These are phyloP conservation scores for Orbilia oligospora DNA, from an alignment of 2,329 filamentous ascomycete genomes.

Conservation along the genomic window DNA sequence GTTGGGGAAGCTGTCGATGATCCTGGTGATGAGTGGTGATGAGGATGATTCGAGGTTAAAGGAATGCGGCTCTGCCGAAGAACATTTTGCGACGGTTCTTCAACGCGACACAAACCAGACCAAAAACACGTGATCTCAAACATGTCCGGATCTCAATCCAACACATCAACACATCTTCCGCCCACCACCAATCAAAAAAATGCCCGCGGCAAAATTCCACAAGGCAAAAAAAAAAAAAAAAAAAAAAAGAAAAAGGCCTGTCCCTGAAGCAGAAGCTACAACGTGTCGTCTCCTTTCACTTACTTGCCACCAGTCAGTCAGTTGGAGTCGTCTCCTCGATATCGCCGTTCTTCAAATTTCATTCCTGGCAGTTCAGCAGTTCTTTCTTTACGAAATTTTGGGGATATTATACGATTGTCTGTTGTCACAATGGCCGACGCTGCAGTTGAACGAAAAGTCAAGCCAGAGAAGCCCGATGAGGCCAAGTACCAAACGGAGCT, in stretches of 20 bases:
- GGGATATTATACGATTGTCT: conserved; percentile 61
- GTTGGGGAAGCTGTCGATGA: conserved; percentile 13
- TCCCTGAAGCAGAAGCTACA: conserved; percentile 38
- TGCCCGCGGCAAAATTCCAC: conserved; percentile 24
- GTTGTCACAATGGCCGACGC: conserved; percentile 67
- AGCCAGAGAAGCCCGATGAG: conserved; percentile 89
- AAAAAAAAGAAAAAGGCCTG: conserved; percentile 27
- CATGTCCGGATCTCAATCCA: conserved; percentile 14
- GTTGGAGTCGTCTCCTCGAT: conserved; percentile 13
- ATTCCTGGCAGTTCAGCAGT: conserved; percentile 5
- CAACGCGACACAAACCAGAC: conserved; percentile 33
- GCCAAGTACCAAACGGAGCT: conserved; percentile 84
- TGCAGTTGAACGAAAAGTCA: conserved; percentile 68
- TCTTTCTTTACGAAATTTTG: conserved; percentile 15
- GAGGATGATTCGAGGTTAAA: conserved; percentile 29
- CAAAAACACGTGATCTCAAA: conserved; percentile 9
- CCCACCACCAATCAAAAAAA: conserved; percentile 30
- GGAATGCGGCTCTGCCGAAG: conserved; percentile 19
- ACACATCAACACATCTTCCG: conserved; percentile 24
- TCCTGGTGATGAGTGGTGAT: conserved; percentile 11
- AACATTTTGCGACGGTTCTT: conserved; percentile 23
- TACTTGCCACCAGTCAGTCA: neutral
- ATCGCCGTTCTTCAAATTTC: conserved; percentile 13
- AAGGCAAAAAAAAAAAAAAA: conserved; percentile 31
- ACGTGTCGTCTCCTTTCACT: conserved; percentile 60